These are phyloP conservation scores for Penstemon eatonii DNA, from an alignment of 257 asterid species.

Conservation along the genomic window DNA sequence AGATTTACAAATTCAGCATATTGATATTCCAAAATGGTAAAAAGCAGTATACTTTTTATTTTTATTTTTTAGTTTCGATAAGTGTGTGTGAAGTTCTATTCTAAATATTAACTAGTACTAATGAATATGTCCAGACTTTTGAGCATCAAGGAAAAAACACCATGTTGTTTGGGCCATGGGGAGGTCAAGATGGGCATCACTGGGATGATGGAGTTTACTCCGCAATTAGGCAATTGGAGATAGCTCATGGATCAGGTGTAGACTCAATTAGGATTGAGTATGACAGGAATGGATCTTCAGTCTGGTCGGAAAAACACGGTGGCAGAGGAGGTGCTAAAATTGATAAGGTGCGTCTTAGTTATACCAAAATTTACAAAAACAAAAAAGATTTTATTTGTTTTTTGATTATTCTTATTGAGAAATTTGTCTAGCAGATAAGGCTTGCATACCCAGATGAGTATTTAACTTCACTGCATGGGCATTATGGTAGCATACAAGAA, in stretches of 20 bases:
- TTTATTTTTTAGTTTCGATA: not conserved
- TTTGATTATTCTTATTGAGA: not conserved
- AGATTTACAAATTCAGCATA: not conserved
- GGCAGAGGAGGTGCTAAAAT: conserved; percentile 60
- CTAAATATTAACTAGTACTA: not conserved
- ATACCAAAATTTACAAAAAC: not conserved
- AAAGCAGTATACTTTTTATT: not conserved
- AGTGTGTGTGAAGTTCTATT: not conserved
- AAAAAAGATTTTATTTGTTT: not conserved
- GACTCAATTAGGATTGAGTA: conserved; percentile 70
- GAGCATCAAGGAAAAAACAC: conserved; percentile 42
- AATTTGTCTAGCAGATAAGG: conserved; percentile 42
- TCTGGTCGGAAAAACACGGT: conserved; percentile 74
- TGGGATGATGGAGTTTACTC: conserved; percentile 83
- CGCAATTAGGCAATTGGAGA: conserved; percentile 55
- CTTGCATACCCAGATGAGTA: conserved; percentile 72
- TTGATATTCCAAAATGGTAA: conserved; percentile 28
- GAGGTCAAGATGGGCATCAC: conserved; percentile 64
- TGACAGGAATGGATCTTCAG: conserved; percentile 58
- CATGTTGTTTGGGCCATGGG: conserved; percentile 77
- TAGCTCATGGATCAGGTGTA: conserved; percentile 61
- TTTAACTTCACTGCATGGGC: conserved; percentile 61
- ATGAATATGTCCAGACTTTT: conserved; percentile 32
- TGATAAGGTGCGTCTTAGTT: conserved; percentile 46
- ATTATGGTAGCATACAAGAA: conserved; percentile 58